Evolutionary conservation across 192 early-diverging fungal species (phyloP), one percentile per base, ranked within the genome.

Genomic region (Paraglomus brasilianum): DNA sequence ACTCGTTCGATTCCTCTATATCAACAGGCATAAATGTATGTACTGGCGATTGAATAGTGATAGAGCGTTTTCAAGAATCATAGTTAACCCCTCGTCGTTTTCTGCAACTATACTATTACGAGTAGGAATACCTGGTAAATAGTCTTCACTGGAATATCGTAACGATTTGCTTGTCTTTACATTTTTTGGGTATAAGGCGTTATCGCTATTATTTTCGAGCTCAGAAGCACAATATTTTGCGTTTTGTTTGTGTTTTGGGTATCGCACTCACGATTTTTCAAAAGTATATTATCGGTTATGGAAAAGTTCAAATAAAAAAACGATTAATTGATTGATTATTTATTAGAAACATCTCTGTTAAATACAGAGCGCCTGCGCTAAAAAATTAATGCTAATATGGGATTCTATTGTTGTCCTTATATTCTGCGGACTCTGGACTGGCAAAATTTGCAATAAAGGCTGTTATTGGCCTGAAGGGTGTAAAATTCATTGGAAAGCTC

Each of bases 351-450:
- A 58, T 58, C 30, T 58, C 40, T 39, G 13, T 22, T 58, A 39
- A 21, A 8, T 58, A 30, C 5, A 39, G 15, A 47, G 15, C 46
- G 15, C 15, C 8, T 47, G 8, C 8, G 46, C 46, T 11, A 47
- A 47, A 62, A 62, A 62, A 44, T 44, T 62, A 47, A 8, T 47
- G 8, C 15, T 11, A 15, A 47, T 47, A 47, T 47, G 46, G 46
- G 46, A 47, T 47, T 47, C 15, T 47, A 47, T 15, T 15, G 46
- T 47, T 47, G 46, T 47, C 46, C 46, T 47, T 47, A 47, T 47
- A 47, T 47, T 30, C 56, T 58, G 30, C 30, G n/a, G n/a, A n/a
- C 42, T 62, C 13, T 62, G 56, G n/a, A 58, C 24, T 58, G 24
- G 56, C 6, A 21, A 58, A 58, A 39, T 58, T 9, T 58, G 56